Base-by-base conservation (phyloP, 805 yeast genomes). In the Cyberlindnera amylophila region DNA sequence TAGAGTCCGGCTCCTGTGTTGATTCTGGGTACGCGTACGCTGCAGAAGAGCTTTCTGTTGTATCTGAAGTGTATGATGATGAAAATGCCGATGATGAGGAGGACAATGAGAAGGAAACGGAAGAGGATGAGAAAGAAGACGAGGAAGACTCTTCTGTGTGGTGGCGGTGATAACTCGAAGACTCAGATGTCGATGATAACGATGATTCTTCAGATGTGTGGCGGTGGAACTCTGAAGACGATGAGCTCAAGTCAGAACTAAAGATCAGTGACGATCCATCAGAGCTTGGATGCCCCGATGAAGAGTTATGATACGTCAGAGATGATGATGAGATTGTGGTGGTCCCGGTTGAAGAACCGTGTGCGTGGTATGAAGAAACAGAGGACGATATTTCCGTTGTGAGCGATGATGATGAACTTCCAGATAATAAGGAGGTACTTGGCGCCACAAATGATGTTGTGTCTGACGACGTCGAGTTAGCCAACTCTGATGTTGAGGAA, bases 11-110 rank as follows among this genome's bases (percentile, higher is more conserved):
- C 17, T 15, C 34, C 3, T 34, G 14, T 18, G 44, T 38, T 16
- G 47, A 2, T n/a, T 39, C 36, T 7, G 45, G 34, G 31, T 23
- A 39, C 29, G 34, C n/a, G 16, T 34, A 44, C 27, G 49, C 21
- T 19, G 34, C 38, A 3, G 44, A 39, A 10, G 49, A 27, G 27
- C 35, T 32, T 14, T 41, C 26, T n/a, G 39, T 38, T 15, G 39
- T 34, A 6, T 18, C 11, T 18, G 36, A 3, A 15, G 27, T 7
- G 12, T n/a, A 15, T 31, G 41, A 27, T 15, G 44, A 31, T 15
- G 42, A n/a, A n/a, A n/a, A 30, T 4, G 46, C 12, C 19, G 14
- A n/a, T n/a, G n/a, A n/a, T n/a, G n/a, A n/a, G n/a, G n/a, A n/a
- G n/a, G n/a, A n/a, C n/a, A n/a, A n/a, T n/a, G n/a, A n/a, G n/a